A percentile compares a stretch with the other conserved stretches of the same genome.
These are phyloP conservation scores for Dothideomycetes sp. DNA, from an alignment of 2,329 filamentous ascomycete genomes.

Conservation along the genomic window DNA sequence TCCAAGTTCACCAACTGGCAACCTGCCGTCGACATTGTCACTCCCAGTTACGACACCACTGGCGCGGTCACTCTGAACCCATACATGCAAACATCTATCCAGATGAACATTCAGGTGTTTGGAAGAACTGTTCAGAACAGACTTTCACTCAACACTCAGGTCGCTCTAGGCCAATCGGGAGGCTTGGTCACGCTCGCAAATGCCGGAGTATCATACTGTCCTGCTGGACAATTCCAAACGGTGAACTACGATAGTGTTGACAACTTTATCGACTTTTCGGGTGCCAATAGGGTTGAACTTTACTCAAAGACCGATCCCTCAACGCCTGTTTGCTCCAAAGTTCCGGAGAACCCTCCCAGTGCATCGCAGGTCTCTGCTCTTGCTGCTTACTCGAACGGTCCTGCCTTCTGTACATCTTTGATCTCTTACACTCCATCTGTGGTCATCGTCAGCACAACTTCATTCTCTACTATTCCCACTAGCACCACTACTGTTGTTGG, in stretches of 20 bases:
- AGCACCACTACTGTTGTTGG: background rate
- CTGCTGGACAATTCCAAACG: background rate
- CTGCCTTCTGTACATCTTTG: background rate
- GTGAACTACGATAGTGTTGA: background rate
- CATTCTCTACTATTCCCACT: background rate
- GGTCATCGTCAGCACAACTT: background rate
- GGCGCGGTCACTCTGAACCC: background rate
- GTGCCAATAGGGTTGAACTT: too few species aligned
- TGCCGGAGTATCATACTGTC: background rate
- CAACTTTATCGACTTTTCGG: too few species aligned
- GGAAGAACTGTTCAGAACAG: background rate
- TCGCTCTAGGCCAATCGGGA: background rate
- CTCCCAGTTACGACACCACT: background rate
- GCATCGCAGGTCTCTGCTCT: background rate
- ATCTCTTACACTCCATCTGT: background rate
- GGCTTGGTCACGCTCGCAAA: background rate
- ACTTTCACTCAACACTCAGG: background rate
- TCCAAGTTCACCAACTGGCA: background rate
- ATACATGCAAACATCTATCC: background rate
- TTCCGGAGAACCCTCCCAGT: background rate
- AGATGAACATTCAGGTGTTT: background rate
- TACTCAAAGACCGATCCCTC: background rate
- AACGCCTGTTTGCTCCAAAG: background rate
- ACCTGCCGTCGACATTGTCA: background rate
- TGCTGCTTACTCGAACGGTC: background rate